phyloP scores from a whole-genome alignment of 345 rosid genomes.

The Geranium brycei region DNA sequence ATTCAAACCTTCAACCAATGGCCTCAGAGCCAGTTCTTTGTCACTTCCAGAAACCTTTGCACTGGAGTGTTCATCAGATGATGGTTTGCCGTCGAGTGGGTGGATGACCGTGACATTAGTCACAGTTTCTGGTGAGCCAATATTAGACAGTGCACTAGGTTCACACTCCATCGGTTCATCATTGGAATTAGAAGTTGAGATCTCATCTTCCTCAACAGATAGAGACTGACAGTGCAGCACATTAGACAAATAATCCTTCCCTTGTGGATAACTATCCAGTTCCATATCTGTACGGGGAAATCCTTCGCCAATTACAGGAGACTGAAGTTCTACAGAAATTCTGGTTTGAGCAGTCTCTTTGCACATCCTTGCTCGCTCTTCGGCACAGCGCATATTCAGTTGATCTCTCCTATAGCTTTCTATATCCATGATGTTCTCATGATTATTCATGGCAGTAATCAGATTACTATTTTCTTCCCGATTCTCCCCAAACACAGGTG shows the following conservation, averaged over 20 bases:
- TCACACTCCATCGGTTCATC: conserved; percentile 21
- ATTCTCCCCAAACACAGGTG: conserved; percentile 13
- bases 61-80: conserved; percentile 15
- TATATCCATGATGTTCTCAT: conserved; percentile 14
- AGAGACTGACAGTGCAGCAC: conserved; percentile 18
- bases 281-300: conserved; percentile 15
- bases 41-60: conserved; percentile 23
- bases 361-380: conserved; percentile 18
- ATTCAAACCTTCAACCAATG: conserved; percentile 17
- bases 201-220: conserved; percentile 18
- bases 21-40: conserved; percentile 17
- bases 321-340: conserved; percentile 18
- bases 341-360: conserved; percentile 12
- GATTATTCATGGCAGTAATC: conserved; percentile 14
- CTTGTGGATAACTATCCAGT: conserved; percentile 13
- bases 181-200: conserved; percentile 22
- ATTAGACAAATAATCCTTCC: conserved; percentile 18
- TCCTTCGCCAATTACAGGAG: conserved; percentile 15
- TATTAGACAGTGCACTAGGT: conserved; percentile 27
- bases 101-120: conserved; percentile 10
- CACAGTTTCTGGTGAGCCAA: conserved; percentile 27
- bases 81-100: conserved; percentile 16
- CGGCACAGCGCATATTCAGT: conserved; percentile 15
- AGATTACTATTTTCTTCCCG: conserved; percentile 15
- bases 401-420: conserved; percentile 19